Conservation (phyloP, 352 stramenopile species). For the Phytophthora citricola region DNA sequence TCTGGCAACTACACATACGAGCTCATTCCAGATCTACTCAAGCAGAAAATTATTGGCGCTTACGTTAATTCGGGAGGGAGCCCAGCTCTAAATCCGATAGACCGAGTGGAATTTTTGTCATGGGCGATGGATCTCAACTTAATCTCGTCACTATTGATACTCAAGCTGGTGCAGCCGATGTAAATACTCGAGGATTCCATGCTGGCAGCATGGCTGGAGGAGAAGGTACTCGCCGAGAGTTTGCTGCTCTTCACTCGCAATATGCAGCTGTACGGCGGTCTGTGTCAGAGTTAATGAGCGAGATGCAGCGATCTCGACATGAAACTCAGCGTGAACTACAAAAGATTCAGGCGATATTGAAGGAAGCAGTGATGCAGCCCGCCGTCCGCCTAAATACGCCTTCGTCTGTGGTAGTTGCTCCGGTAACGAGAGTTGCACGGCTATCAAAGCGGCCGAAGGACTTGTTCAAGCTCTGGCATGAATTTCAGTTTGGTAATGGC, state of each 20-base stretch:
- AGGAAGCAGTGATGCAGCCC: neutral
- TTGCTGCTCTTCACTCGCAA: neutral
- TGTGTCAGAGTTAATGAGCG: slow-evolving; percentile 1
- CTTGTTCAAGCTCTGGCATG: neutral
- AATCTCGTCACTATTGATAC: slow-evolving; percentile 4
- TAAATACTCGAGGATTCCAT: neutral
- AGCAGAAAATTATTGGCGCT: slow-evolving; percentile 1
- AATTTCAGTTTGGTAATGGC: neutral
- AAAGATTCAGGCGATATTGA: neutral
- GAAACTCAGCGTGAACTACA: neutral
- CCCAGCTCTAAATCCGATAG: no score
- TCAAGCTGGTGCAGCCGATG: neutral
- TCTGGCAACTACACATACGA: neutral
- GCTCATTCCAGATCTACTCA: neutral
- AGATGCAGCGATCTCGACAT: neutral
- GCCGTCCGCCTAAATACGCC: neutral
- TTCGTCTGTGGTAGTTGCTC: neutral
- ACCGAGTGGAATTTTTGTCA: neutral
- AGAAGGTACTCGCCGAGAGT: no score
- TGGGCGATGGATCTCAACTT: slow-evolving; percentile 8
- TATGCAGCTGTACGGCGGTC: neutral
- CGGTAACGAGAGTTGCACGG: neutral
- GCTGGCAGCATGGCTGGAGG: neutral
- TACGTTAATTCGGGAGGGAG: slow-evolving; percentile 1
- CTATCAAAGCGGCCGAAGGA: neutral